phyloP scores from a whole-genome alignment of 1,284 basidiomycete species.

The Tilletia walkeri region DNA sequence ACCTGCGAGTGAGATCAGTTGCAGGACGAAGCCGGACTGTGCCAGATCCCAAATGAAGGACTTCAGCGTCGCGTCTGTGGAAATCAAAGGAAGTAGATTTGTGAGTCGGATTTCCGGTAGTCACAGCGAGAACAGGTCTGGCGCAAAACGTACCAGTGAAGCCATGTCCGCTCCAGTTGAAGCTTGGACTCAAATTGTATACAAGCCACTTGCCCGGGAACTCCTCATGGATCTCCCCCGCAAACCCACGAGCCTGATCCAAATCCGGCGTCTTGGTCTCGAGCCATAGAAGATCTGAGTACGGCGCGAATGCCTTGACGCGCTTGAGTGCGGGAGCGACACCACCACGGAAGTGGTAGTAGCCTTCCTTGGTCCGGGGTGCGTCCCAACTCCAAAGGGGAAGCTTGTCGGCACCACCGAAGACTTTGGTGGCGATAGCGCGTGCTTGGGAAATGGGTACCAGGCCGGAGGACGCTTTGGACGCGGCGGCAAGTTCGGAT shows the following conservation, averaged over 20 bases:
- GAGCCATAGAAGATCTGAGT: conserved; percentile 60
- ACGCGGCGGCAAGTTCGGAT: conserved; percentile 64
- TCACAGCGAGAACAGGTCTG: too few species aligned
- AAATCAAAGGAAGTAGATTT: not conserved
- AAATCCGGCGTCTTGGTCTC: conserved; percentile 84
- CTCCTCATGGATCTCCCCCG: conserved; percentile 70
- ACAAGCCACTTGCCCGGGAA: conserved; percentile 80
- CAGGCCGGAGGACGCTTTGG: conserved; percentile 1
- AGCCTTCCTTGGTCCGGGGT: conserved; percentile 85
- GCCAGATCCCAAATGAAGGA: conserved; percentile 54
- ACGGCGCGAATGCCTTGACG: conserved; percentile 68
- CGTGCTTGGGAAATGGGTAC: conserved; percentile 75
- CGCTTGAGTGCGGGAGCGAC: conserved; percentile 80
- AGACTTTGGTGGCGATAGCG: conserved; percentile 69
- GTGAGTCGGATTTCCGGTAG: not conserved
- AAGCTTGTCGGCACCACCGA: conserved; percentile 62
- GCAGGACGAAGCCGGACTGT: conserved; percentile 52
- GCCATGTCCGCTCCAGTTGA: conserved; percentile 84
- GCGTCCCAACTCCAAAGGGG: conserved; percentile 89
- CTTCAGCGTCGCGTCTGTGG: conserved; percentile 41
- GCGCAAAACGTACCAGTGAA: conserved; percentile 64
- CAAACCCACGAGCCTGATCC: conserved; percentile 74
- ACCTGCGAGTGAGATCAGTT: conserved; percentile 55
- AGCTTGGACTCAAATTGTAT: conserved; percentile 90
- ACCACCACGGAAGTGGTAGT: conserved; percentile 85